phyloP scores from a whole-genome alignment of 139 green algal species.

The Closterium sp. region DNA sequence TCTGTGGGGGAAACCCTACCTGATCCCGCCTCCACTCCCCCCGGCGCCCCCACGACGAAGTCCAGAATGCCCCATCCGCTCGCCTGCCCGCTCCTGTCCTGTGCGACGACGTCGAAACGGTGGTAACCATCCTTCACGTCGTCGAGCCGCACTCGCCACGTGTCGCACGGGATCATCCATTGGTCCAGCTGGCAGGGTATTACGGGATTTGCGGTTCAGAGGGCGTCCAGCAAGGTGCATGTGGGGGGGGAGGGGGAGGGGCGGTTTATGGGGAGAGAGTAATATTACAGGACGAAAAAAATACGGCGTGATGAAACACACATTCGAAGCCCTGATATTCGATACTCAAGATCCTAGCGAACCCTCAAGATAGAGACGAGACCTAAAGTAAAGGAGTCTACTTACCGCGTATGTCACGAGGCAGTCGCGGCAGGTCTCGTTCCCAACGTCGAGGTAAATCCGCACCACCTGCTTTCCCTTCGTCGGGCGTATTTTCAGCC shows the following conservation, averaged over 20 bases:
- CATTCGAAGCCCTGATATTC: too few relatives aligned
- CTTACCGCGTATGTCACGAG: neutral
- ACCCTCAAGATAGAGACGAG: too few relatives aligned
- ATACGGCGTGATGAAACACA: too few relatives aligned
- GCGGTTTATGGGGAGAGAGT: too few relatives aligned
- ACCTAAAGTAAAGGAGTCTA: too few relatives aligned
- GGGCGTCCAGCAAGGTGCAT: neutral
- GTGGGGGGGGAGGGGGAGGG: too few relatives aligned
- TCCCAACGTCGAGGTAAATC: neutral
- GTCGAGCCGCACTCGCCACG: neutral
- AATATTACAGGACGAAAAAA: too few relatives aligned
- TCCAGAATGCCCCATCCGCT: neutral
- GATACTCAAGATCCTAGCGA: too few relatives aligned
- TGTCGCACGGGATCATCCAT: neutral
- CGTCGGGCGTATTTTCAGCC: too few relatives aligned
- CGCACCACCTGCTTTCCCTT: neutral
- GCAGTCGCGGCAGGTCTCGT: neutral
- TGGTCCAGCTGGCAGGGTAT: neutral
- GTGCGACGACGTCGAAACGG: neutral
- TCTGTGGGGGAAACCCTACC: too few relatives aligned
- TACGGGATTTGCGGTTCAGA: neutral
- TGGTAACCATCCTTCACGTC: neutral
- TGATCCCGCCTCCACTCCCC: neutral
- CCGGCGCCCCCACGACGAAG: neutral
- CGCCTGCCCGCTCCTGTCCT: neutral